These are phyloP conservation scores for Termitomyces titanicus DNA, from an alignment of 768 basidiomycete species.

Conservation along the genomic window DNA sequence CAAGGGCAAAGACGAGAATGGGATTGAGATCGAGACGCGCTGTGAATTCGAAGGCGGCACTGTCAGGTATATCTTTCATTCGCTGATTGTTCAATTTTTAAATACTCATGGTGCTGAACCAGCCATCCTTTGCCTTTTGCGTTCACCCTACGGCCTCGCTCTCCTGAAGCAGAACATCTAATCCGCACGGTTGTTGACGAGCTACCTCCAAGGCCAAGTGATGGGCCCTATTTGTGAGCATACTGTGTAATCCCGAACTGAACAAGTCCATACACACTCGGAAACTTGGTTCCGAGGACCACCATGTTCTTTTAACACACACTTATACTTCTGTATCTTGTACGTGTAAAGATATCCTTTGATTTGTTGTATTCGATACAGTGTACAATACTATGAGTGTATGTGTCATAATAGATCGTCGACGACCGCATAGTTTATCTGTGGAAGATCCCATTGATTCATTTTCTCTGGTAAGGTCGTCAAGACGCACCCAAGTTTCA, in stretches of 20 bases:
- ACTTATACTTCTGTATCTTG: too few relatives aligned
- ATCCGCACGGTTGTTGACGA: constrained; percentile 17
- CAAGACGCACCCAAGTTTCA: too few relatives aligned
- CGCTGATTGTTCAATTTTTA: background rate
- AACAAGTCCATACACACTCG: background rate
- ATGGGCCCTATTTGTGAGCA: constrained; percentile 10
- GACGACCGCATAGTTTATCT: too few relatives aligned
- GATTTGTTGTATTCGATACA: too few relatives aligned
- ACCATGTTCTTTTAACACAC: too few relatives aligned
- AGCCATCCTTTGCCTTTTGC: constrained; percentile 24
- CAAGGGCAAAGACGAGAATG: constrained; percentile 19
- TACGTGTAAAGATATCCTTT: too few relatives aligned
- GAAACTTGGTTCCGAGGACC: too few relatives aligned
- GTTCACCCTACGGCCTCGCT: constrained; percentile 18
- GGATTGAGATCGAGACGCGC: constrained; percentile 28
- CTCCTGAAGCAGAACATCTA: constrained; percentile 16
- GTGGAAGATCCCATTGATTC: too few relatives aligned
- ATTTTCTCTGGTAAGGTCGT: too few relatives aligned
- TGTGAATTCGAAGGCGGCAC: constrained; percentile 21
- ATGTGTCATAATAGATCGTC: too few relatives aligned
- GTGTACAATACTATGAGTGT: too few relatives aligned
- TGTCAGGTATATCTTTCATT: constrained; percentile 8
- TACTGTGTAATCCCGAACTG: background rate
- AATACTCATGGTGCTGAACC: background rate
- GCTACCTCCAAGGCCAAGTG: constrained; percentile 14